phyloP scores from a whole-genome alignment of 352 stramenopile species.

The Hyaloperonospora arabidopsidis region DNA sequence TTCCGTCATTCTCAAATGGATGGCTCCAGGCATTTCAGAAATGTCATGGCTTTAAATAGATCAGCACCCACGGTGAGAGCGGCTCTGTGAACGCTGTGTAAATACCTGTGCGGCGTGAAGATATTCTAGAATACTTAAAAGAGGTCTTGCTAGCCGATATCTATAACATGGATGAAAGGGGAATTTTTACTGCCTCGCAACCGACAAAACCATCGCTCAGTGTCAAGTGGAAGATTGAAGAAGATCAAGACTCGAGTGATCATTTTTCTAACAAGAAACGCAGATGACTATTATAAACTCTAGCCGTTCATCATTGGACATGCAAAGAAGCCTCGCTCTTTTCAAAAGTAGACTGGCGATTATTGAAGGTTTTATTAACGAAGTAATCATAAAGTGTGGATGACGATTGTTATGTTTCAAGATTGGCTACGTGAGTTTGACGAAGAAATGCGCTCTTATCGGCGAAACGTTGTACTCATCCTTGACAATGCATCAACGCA shows the following conservation, averaged over 20 bases:
- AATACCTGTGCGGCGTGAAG: not conserved
- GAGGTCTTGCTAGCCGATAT: not conserved
- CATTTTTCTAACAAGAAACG: not conserved
- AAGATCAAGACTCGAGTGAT: conserved; percentile 1
- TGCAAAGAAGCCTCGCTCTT: not conserved
- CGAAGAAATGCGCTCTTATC: not conserved
- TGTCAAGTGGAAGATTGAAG: conserved; percentile 1
- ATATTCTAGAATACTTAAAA: not conserved
- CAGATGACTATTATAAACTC: not conserved
- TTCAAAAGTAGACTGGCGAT: not conserved
- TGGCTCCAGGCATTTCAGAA: too few species aligned
- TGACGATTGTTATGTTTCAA: not conserved
- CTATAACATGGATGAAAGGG: conserved; percentile 3
- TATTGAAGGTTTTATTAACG: not conserved
- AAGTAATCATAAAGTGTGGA: conserved; percentile 3
- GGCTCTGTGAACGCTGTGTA: not conserved
- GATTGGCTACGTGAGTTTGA: too few species aligned
- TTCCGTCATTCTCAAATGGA: too few species aligned
- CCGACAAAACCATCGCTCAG: not conserved
- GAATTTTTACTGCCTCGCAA: not conserved
- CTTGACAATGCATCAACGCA: conserved; percentile 4
- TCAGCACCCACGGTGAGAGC: not conserved
- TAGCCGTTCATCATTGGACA: not conserved
- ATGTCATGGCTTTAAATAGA: not conserved
- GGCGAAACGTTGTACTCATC: conserved; percentile 1